A percentile compares a stretch with the other conserved stretches of the same genome.
Conservation (phyloP, 2,329 filamentous ascomycete species). For the Elsinoe perseae region DNA sequence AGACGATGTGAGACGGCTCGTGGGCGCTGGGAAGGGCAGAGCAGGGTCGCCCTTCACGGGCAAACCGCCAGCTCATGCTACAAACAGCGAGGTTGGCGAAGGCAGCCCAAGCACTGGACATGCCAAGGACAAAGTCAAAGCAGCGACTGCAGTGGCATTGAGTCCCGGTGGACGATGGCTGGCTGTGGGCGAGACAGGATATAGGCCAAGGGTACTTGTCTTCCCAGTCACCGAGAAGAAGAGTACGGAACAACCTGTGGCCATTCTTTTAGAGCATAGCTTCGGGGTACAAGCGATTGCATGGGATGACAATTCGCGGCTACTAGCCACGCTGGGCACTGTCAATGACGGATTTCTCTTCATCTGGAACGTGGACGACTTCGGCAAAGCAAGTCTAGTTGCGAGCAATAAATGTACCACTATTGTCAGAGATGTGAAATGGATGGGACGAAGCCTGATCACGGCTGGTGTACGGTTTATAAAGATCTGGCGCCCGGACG, state of each 20-base stretch:
- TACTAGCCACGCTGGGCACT: slow-evolving; percentile 78
- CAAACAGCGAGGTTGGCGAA: slow-evolving; percentile 37
- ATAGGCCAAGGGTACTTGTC: slow-evolving; percentile 81
- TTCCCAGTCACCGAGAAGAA: slow-evolving; percentile 72
- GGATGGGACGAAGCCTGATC: slow-evolving; percentile 76
- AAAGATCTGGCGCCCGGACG: slow-evolving; percentile 85
- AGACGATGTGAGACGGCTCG: slow-evolving; percentile 2
- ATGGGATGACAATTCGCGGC: slow-evolving; percentile 80
- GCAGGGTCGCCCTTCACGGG: slow-evolving; percentile 7
- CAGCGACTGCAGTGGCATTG: slow-evolving; percentile 81
- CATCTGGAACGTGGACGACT: slow-evolving; percentile 81
- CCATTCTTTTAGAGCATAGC: slow-evolving; percentile 79
- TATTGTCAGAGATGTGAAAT: slow-evolving; percentile 75
- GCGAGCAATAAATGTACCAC: slow-evolving; percentile 92
- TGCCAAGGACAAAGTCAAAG: slow-evolving; percentile 86
- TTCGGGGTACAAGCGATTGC: slow-evolving; percentile 83
- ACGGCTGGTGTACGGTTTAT: slow-evolving; percentile 86
- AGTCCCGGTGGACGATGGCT: slow-evolving; percentile 81
- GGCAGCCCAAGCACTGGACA: slow-evolving; percentile 58
- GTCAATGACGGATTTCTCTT: slow-evolving; percentile 92
- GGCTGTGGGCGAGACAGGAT: slow-evolving; percentile 90
- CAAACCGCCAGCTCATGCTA: background rate
- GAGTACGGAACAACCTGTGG: slow-evolving; percentile 72
- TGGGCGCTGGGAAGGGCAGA: background rate
- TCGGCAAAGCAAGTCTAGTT: slow-evolving; percentile 67